Base-by-base conservation (phyloP, 2,329 filamentous ascomycete genomes). In the Fusarium sp. region DNA sequence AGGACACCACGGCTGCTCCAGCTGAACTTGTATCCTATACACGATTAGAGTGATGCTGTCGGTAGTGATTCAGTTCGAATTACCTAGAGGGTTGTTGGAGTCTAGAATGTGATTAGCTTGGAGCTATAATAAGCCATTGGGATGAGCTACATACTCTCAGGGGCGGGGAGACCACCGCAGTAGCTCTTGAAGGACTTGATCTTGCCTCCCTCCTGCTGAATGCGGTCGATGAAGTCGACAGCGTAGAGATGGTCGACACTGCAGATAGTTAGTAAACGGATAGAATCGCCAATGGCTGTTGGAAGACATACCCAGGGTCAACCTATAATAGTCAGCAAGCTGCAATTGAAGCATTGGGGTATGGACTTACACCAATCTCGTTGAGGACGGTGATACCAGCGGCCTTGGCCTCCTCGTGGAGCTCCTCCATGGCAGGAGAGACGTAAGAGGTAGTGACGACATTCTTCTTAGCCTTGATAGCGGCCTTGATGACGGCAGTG, bases 361-460 rank as follows among this genome's bases (percentile, higher is more conserved):
- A 7, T 37, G 24, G 18, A 76, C 83, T 81, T 65, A 92, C 78
- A 68, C 94, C 94, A 78, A 97, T 97, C 87, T 98, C 95, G 83
- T 98, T 98, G 92, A 98, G 94, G 79, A 98, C 94, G 13, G 94
- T 97, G 79, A 98, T 98, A 67, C 94, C 94, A 20, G 95, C 95
- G 69, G 91, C 92, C 87, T 97, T 97, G 80, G 88, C 90, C 75
- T 91, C 85, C 75, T 90, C 85, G 77, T 98, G 92, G 53, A 98
- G 89, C 84, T 94, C 95, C 83, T 91, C 82, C 94, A 98, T 98
- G 71, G 93, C 93, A 6, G 94, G 94, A 7, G 93, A 97, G 73
- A 97, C 92, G 79, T 98, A 98, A 72, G 90, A 94, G 30, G 95
- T 98, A 63, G 95, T 98, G 77, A 98, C 94, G 66, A 98, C 94